phyloP scores from a whole-genome alignment of 495 filamentous ascomycete genomes.

The Wilcoxina mikolae region DNA sequence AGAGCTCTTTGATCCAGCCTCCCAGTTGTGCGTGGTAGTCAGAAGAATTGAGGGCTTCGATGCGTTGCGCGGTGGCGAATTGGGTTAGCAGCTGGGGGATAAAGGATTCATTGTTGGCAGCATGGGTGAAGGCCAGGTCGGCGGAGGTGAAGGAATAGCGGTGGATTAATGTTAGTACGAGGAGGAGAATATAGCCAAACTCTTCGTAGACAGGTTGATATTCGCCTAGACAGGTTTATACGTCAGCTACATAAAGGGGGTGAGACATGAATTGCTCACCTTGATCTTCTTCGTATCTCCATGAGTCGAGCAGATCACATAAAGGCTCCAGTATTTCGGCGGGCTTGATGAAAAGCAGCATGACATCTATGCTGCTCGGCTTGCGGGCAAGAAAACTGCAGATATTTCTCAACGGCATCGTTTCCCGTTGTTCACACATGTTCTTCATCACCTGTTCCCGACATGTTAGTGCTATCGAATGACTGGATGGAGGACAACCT shows the following conservation, averaged over 20 bases:
- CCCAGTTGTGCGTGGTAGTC: slow-evolving; percentile 64
- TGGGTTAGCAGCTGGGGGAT: slow-evolving; percentile 57
- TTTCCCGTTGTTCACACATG: slow-evolving; percentile 71
- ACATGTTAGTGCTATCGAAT: no score
- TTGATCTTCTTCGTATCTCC: slow-evolving; percentile 88
- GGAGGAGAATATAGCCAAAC: slow-evolving; percentile 73
- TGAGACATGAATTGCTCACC: slow-evolving; percentile 26
- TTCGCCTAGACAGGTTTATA: slow-evolving; percentile 40
- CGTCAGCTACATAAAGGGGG: background rate
- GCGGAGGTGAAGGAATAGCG: slow-evolving; percentile 58
- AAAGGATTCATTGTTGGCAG: slow-evolving; percentile 48
- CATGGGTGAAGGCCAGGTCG: slow-evolving; percentile 48
- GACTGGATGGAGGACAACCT: no score
- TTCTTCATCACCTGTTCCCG: slow-evolving; percentile 60
- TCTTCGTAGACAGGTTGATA: slow-evolving; percentile 96
- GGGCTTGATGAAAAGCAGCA: slow-evolving; percentile 70
- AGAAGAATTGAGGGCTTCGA: slow-evolving; percentile 47
- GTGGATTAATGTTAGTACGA: slow-evolving; percentile 67
- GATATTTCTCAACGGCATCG: slow-evolving; percentile 73
- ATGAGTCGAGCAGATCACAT: slow-evolving; percentile 71
- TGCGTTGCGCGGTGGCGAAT: slow-evolving; percentile 44
- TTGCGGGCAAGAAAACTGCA: slow-evolving; percentile 69
- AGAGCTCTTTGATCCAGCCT: slow-evolving; percentile 77
- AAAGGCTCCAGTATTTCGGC: slow-evolving; percentile 65
- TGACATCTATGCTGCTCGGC: slow-evolving; percentile 63